These are phyloP conservation scores for Epichloe baconii DNA, from an alignment of 2,329 filamentous ascomycete species.

Conservation along the genomic window DNA sequence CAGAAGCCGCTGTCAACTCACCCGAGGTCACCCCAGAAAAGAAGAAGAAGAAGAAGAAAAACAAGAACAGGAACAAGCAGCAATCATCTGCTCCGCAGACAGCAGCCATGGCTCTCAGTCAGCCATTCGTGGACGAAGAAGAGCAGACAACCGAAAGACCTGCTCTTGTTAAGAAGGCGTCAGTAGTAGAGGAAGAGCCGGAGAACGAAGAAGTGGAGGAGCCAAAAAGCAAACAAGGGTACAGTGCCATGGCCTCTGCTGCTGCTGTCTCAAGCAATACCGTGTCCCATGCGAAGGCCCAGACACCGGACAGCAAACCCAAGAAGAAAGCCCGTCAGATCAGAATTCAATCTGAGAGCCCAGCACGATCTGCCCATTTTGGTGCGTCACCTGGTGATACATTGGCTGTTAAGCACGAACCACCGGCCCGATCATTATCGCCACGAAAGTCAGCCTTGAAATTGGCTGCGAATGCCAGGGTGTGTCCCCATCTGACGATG, in stretches of 20 bases:
- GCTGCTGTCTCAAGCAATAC: slow-evolving; percentile 16
- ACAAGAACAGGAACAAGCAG: slow-evolving; percentile 7
- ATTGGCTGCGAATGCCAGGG: slow-evolving; percentile 38
- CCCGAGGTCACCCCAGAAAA: background rate
- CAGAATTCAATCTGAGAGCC: slow-evolving; percentile 42
- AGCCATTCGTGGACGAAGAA: background rate
- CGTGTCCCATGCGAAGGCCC: background rate
- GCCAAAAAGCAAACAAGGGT: slow-evolving; percentile 6
- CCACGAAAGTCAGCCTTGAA: slow-evolving; percentile 70
- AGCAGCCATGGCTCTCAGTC: background rate
- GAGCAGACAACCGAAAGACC: background rate
- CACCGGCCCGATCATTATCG: slow-evolving; percentile 57
- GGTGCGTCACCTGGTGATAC: slow-evolving; percentile 38
- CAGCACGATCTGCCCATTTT: slow-evolving; percentile 56
- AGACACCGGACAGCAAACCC: slow-evolving; percentile 1
- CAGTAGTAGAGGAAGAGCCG: slow-evolving; percentile 32
- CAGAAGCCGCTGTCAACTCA: background rate
- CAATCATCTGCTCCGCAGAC: background rate
- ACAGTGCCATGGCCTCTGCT: slow-evolving; percentile 12
- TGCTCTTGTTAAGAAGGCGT: slow-evolving; percentile 25
- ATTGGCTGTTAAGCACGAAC: slow-evolving; percentile 49
- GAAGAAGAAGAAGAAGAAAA: slow-evolving; percentile 6
- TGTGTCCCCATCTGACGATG: slow-evolving; percentile 35
- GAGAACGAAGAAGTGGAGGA: slow-evolving; percentile 24
- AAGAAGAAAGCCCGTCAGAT: slow-evolving; percentile 11